Percentiles rank a stretch among this genome's conserved stretches.
Conservation (phyloP, 352 stramenopile species). For the Globisporangium rhizosaccharum region DNA sequence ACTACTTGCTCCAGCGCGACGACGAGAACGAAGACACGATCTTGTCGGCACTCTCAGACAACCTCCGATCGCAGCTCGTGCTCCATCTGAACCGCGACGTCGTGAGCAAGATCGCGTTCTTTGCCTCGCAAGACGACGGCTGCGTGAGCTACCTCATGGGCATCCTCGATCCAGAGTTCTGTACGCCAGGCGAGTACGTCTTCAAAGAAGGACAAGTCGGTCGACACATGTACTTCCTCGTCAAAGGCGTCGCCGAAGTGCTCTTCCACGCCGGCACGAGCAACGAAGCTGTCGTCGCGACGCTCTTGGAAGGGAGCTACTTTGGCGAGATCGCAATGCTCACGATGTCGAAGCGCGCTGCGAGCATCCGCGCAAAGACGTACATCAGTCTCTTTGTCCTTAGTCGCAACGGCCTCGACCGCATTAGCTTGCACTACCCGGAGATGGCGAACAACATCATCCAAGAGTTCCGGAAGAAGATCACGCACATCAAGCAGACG, state of each 20-base stretch:
- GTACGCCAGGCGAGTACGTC: conserved; percentile 69
- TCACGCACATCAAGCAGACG: conserved; percentile 69
- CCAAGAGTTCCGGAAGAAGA: conserved; percentile 75
- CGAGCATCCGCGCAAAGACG: conserved; percentile 75
- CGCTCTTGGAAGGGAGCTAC: conserved; percentile 64
- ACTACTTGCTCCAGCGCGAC: conserved; percentile 69
- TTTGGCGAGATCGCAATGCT: conserved; percentile 84
- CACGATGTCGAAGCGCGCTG: conserved; percentile 67
- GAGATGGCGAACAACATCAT: conserved; percentile 78
- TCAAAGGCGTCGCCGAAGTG: conserved; percentile 69
- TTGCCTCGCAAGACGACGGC: conserved; percentile 68
- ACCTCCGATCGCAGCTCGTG: conserved; percentile 67
- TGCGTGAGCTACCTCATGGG: conserved; percentile 82
- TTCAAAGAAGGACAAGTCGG: conserved; percentile 81
- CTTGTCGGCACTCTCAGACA: conserved; percentile 62
- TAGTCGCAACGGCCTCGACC: conserved; percentile 60
- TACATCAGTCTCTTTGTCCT: conserved; percentile 77
- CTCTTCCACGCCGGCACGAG: conserved; percentile 53
- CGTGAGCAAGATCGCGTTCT: conserved; percentile 79
- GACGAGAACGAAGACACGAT: conserved; percentile 72
- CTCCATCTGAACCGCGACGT: conserved; percentile 78
- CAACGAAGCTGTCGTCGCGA: conserved; percentile 53
- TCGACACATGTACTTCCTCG: conserved; percentile 82
- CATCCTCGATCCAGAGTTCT: conserved; percentile 77
- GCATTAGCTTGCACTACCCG: conserved; percentile 70